A percentile compares a stretch with the other conserved stretches of the same genome.
These are phyloP conservation scores for Tolypocladium amazonense DNA, from an alignment of 2,329 filamentous ascomycete species.

Conservation along the genomic window DNA sequence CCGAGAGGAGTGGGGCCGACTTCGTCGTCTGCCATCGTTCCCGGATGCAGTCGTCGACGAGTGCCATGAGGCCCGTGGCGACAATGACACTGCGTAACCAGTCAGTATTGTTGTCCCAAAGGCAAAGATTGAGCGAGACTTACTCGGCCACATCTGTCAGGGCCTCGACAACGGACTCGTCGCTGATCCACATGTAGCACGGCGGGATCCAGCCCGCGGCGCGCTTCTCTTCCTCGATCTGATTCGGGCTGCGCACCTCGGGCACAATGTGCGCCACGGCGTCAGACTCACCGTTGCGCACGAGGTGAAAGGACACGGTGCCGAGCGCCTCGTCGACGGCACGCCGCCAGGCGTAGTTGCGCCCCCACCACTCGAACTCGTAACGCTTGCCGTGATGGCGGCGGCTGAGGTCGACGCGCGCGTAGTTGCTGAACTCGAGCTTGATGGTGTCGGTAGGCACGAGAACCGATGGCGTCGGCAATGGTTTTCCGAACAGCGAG, in stretches of 20 bases:
- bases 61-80: conserved; percentile 75
- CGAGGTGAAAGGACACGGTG: conserved; percentile 68
- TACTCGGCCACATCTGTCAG: conserved; percentile 82
- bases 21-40: conserved; percentile 48
- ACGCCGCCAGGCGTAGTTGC: conserved; percentile 75
- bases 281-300: conserved; percentile 47
- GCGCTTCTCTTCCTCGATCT: conserved; percentile 59
- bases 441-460: conserved; percentile 68
- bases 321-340: conserved; percentile 58
- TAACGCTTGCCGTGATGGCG: conserved; percentile 58
- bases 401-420: conserved; percentile 73
- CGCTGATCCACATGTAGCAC: conserved; percentile 83
- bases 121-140: conserved; percentile 17
- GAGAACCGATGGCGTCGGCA: conserved; percentile 18
- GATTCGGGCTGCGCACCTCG: conserved; percentile 59
- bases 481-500: background rate
- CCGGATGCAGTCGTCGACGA: conserved; percentile 89
- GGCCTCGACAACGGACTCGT: conserved; percentile 56
- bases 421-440: conserved; percentile 96
- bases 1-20: conserved; percentile 1
- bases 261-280: conserved; percentile 79
- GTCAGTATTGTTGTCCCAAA: conserved; percentile 10
- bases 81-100: conserved; percentile 59
- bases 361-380: conserved; percentile 90
- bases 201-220: conserved; percentile 87